Percentiles rank a stretch among this genome's conserved stretches.
phyloP scores from a whole-genome alignment of 805 yeast species.

The Ogataea minuta region DNA sequence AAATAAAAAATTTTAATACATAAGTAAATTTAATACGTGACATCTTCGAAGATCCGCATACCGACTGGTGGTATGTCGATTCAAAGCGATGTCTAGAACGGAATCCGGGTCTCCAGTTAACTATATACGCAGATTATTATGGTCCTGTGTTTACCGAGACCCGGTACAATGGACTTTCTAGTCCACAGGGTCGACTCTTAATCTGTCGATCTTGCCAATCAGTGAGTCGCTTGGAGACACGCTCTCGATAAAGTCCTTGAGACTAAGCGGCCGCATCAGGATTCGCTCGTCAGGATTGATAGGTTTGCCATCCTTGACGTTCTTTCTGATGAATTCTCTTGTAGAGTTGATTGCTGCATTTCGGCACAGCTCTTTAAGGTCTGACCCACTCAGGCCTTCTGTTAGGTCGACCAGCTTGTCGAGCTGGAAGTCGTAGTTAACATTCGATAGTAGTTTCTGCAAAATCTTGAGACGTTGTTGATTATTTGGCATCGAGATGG shows the following conservation, averaged over 20 bases:
- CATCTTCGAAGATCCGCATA: slow-evolving; percentile 50
- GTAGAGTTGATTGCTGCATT: slow-evolving; percentile 91
- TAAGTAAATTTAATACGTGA: slow-evolving; percentile 21
- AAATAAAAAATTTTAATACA: slow-evolving; percentile 2
- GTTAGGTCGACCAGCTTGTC: slow-evolving; percentile 60
- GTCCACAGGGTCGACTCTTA: slow-evolving; percentile 23
- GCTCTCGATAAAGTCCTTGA: slow-evolving; percentile 58
- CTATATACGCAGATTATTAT: slow-evolving; percentile 6
- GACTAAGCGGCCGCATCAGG: slow-evolving; percentile 59
- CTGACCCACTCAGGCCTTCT: slow-evolving; percentile 84
- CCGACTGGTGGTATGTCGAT: slow-evolving; percentile 42
- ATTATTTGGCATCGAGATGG: slow-evolving; percentile 68
- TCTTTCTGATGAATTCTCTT: slow-evolving; percentile 70
- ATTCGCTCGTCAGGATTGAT: slow-evolving; percentile 36
- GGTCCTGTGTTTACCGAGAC: slow-evolving; percentile 4
- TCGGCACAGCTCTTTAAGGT: slow-evolving; percentile 84
- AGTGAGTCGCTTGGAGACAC: slow-evolving; percentile 31
- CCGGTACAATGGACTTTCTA: slow-evolving; percentile 18
- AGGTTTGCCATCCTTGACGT: slow-evolving; percentile 44
- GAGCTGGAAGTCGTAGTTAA: slow-evolving; percentile 66
- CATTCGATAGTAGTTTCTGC: slow-evolving; percentile 61
- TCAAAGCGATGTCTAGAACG: slow-evolving; percentile 49
- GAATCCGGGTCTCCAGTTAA: slow-evolving; percentile 10
- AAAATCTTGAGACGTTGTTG: slow-evolving; percentile 71
- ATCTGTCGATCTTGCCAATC: slow-evolving; percentile 20